Evolutionary conservation across 2,329 filamentous ascomycete species (phyloP).

Genomic region (Cadophora luteo-olivacea): DNA sequence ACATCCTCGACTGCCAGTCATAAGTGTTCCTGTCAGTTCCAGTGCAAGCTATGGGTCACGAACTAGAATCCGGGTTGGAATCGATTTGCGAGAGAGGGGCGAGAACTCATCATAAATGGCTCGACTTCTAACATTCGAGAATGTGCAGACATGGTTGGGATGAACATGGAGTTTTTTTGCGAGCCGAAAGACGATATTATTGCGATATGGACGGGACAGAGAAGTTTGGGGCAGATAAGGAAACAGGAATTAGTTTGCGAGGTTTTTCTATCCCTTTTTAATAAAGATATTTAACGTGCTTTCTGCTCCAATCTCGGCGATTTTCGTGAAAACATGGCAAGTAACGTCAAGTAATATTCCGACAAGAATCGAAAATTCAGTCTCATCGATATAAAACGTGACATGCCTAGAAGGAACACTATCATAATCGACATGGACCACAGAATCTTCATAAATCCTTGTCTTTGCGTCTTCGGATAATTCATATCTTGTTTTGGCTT

Average conservation of each 20-base stretch:
- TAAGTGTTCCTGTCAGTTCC: constrained; percentile 15
- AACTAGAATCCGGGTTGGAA: not conserved
- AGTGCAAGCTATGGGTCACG: constrained; percentile 8
- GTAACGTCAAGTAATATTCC: too few relatives aligned
- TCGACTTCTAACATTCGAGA: not conserved
- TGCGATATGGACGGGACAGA: not conserved
- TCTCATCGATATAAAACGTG: too few relatives aligned
- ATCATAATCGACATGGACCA: too few relatives aligned
- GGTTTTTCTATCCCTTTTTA: not conserved
- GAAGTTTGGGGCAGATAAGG: not conserved
- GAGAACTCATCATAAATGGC: not conserved
- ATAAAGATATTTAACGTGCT: not conserved
- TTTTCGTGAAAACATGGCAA: too few relatives aligned
- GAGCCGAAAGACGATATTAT: not conserved
- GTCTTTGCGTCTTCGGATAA: too few relatives aligned
- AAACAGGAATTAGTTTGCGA: not conserved
- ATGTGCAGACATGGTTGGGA: too few relatives aligned
- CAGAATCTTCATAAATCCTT: too few relatives aligned
- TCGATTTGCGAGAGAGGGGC: not conserved
- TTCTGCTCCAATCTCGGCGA: not conserved
- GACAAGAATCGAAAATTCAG: too few relatives aligned
- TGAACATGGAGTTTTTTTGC: not conserved
- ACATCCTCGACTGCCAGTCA: not conserved
- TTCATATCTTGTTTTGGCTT: too few relatives aligned
- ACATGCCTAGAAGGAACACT: too few relatives aligned